Base-by-base conservation (phyloP, 1,284 basidiomycete genomes). In the Irpex rosettiformis region DNA sequence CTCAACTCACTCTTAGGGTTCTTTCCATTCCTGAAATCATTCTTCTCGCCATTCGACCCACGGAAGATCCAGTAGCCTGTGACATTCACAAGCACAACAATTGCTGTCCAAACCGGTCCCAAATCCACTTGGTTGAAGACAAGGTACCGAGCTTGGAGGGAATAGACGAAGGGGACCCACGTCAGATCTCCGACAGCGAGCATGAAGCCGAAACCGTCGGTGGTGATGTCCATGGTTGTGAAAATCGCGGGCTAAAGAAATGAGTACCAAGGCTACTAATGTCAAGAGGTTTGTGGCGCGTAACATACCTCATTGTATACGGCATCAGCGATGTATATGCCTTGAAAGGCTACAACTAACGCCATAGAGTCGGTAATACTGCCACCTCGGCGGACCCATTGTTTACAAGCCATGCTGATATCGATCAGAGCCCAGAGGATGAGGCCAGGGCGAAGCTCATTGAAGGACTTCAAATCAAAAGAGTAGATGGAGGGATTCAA, bases 141-240 rank as follows among this genome's bases (percentile, higher is more conserved):
- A 59, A 99, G 86, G 75, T 92, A 99, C 57, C 95, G 89, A 1
- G 96, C 93, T 77, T 99, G 96, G 4, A 98, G 84, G 22, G 87
- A 88, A 75, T 98, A 99, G 13, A 88, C 88, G 75, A 98, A 98
- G 4, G 97, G 97, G 7, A 99, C 92, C 92, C 94, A 98, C 18
- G 88, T 78, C 22, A 98, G n/a, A n/a, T n/a, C 95, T 51, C 97
- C 97, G 53, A 97, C 86, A 3, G 93, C 78, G 30, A 99, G 88
- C 97, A 99, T 99, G 82, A 96, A 98, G 5, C 97, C 97, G 67
- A 99, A 98, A 3, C 96, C 96, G 67, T 99, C 97, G 28, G 93
- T 94, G 6, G 90, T 96, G 70, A 99, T 97, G 72, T 99, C 96
- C 94, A 99, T 98, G 21, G 93, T 95, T 7, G 93, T 96, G 62